Evolutionary conservation across 768 basidiomycete species (phyloP).

Genomic region (Boletus pseudo-olivaceus): DNA sequence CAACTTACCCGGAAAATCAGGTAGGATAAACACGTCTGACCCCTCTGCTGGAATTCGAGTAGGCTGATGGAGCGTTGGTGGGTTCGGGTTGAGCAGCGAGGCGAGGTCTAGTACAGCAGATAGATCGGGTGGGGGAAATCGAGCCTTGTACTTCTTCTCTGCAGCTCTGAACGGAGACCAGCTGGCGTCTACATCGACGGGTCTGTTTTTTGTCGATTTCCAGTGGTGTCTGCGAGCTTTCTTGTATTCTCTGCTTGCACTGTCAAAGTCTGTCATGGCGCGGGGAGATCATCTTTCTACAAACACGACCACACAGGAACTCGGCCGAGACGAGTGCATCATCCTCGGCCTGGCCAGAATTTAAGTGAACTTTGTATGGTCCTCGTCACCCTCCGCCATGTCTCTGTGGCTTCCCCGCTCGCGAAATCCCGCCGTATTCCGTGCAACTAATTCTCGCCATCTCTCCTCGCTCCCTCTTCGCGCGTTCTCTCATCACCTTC

Average conservation of each 20-base stretch:
- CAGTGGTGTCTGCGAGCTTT: slow-evolving; percentile 53
- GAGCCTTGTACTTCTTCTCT: slow-evolving; percentile 78
- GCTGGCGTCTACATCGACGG: slow-evolving; percentile 39
- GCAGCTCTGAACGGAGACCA: slow-evolving; percentile 76
- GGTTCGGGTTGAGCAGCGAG: slow-evolving; percentile 28
- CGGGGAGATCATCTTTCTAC: slow-evolving; percentile 18
- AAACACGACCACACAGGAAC: slow-evolving; percentile 27
- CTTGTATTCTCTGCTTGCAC: slow-evolving; percentile 45
- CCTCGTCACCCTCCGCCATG: slow-evolving; percentile 38
- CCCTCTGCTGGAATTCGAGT: not conserved
- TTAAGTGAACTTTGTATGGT: not conserved
- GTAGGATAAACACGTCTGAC: slow-evolving; percentile 8
- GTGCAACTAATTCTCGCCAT: slow-evolving; percentile 28
- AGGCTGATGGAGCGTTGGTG: not conserved
- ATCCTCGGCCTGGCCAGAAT: not conserved
- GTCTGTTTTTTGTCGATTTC: slow-evolving; percentile 59
- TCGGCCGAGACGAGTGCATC: not conserved
- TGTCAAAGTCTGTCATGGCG: not conserved
- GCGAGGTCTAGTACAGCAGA: slow-evolving; percentile 66
- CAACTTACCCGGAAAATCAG: slow-evolving; percentile 41
- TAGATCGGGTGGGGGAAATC: slow-evolving; percentile 76
- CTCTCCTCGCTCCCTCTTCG: slow-evolving; percentile 2
- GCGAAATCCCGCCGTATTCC: slow-evolving; percentile 41
- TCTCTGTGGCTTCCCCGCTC: slow-evolving; percentile 74
- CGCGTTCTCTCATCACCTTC: slow-evolving; percentile 6